Evolutionary conservation across 371 early-diverging fungal genomes (phyloP).

Genomic region (Lichtheimia corymbifera): DNA sequence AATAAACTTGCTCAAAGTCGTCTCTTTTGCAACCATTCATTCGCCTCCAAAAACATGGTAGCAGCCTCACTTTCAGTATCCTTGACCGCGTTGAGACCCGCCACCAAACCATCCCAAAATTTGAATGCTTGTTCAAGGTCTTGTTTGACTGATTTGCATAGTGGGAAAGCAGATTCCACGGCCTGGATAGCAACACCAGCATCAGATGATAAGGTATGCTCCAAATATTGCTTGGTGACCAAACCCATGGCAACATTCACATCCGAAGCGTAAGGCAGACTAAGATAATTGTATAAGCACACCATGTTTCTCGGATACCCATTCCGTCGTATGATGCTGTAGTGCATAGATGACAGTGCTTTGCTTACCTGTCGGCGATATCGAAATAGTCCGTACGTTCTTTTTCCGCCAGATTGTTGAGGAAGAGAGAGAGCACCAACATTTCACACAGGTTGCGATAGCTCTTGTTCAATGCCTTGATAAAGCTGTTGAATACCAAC

Average conservation of each 20-base stretch:
- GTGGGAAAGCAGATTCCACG: slow-evolving; percentile 45
- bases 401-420: slow-evolving; percentile 52
- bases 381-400: slow-evolving; percentile 55
- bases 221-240: slow-evolving; percentile 50
- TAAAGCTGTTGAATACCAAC: slow-evolving; percentile 72
- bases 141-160: slow-evolving; percentile 35
- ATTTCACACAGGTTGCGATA: slow-evolving; percentile 67
- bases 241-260: slow-evolving; percentile 57
- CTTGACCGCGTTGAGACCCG: slow-evolving; percentile 30
- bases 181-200: slow-evolving; percentile 24
- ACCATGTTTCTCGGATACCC: too few species aligned
- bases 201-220: slow-evolving; percentile 26
- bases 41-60: slow-evolving; percentile 44
- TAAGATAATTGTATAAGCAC: slow-evolving; percentile 14
- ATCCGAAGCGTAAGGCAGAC: slow-evolving; percentile 55
- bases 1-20: background rate
- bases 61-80: slow-evolving; percentile 24
- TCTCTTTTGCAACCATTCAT: slow-evolving; percentile 42
- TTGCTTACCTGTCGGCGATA: slow-evolving; percentile 45
- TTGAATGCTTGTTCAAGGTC: slow-evolving; percentile 51
- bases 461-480: slow-evolving; percentile 59
- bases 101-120: slow-evolving; percentile 54
- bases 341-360: too few species aligned
- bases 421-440: slow-evolving; percentile 56
- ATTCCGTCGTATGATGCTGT: too few species aligned